Evolutionary conservation across 2,329 filamentous ascomycete species (phyloP), one percentile per base, ranked within the genome.

Genomic region (Ceratocystis lukuohia): DNA sequence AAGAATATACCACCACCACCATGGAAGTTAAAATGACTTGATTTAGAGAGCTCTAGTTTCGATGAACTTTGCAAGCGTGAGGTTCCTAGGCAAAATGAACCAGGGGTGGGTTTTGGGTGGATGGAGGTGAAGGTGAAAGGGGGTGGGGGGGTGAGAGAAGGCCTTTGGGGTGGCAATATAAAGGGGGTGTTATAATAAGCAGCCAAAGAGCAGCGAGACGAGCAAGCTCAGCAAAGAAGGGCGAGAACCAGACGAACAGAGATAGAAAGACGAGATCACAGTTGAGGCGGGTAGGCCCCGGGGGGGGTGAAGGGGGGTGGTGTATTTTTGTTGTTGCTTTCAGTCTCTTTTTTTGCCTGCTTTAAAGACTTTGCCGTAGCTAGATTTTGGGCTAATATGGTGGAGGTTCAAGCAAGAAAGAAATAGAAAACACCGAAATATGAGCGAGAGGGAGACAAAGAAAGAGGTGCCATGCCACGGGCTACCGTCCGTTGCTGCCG

Each of bases 211-310:
- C 45, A 48, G 45, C 5, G 45, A 48, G 45, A 20, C 45, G 45
- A 48, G 45, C 50, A 17, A 22, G 53, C 7, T n/a, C 10, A 28
- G 12, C 10, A 17, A 28, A 33, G 53, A 15, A 57, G 30, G 53
- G 15, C 53, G 17, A 12, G 17, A 57, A 22, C n/a, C 20, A 56
- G 50, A 57, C 2, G 22, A n/a, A 22, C n/a, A 1, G 8, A 50
- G 46, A 50, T 22, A 50, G 46, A 50, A 50, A 50, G 33, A 57
- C 53, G 22, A 57, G 53, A 57, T 57, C 53, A 30, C 53, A 57
- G 53, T 3, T 8, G 33, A 37, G 33, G 33, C 33, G 33, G 8
- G 33, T 37, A 37, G 33, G 10, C 8, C 12, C 33, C 8, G 33
- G 25, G 25, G 25, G 3, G 53, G 25, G 12, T 0, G 20, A 1